Percentiles rank a stretch among this genome's conserved stretches.
These are phyloP conservation scores for Pleurozium schreberi DNA, from an alignment of 225 moss, liverwort and hornwort genomes.

Conservation along the genomic window DNA sequence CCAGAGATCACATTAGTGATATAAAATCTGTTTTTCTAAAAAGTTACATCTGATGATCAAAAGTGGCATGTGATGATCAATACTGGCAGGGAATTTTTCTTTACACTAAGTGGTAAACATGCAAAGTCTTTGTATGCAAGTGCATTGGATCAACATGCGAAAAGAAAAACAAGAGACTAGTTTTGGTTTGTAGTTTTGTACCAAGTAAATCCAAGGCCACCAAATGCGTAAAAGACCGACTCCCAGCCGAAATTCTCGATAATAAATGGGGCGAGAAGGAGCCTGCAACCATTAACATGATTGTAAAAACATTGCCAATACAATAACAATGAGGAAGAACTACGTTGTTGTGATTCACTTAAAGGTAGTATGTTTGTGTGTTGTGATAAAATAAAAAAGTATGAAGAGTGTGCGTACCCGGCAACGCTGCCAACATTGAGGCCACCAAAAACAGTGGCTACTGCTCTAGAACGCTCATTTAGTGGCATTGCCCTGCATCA, in stretches of 20 bases:
- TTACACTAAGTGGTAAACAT: background rate
- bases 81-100: background rate
- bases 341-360: background rate
- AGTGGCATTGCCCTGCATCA: constrained; percentile 77
- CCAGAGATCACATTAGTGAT: background rate
- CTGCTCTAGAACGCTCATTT: constrained; percentile 85
- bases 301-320: background rate
- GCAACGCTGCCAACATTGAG: constrained; percentile 86
- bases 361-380: background rate
- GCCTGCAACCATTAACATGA: constrained; percentile 27
- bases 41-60: too few relatives aligned
- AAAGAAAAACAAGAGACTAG: background rate
- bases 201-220: constrained; percentile 65
- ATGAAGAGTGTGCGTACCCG: constrained; percentile 37
- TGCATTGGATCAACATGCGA: background rate
- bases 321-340: background rate
- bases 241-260: constrained; percentile 82
- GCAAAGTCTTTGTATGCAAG: background rate
- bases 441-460: constrained; percentile 89
- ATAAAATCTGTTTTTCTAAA: background rate
- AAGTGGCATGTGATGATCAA: background rate
- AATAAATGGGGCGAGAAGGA: constrained; percentile 76
- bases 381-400: background rate
- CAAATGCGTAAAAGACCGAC: constrained; percentile 85
- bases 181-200: background rate